Percentiles rank a stretch among this genome's conserved stretches.
Evolutionary conservation across 257 asterid species (phyloP).

Genomic region (Solanum bukasovii): DNA sequence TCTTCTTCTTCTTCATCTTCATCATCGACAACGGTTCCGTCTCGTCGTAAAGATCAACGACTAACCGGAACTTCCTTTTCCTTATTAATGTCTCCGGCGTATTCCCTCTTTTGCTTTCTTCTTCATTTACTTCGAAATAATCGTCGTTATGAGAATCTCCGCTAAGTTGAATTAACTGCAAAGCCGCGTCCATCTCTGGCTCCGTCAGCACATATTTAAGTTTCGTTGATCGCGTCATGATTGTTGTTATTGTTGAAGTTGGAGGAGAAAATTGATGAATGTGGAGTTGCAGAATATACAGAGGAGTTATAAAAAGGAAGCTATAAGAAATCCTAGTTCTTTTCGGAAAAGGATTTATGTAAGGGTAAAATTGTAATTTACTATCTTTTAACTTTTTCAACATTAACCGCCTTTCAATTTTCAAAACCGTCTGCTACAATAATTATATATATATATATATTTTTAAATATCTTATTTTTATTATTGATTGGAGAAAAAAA

Average conservation of each 20-base stretch:
- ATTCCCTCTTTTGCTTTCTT: neutral
- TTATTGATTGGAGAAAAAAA: neutral
- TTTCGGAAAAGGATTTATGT: neutral
- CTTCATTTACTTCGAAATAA: neutral
- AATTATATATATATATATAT: no score
- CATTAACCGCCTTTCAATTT: neutral
- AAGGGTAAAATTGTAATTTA: neutral
- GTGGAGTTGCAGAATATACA: neutral
- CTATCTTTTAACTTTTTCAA: neutral
- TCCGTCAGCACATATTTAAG: neutral
- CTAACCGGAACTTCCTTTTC: neutral
- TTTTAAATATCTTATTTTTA: no score
- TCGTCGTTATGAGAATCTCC: neutral
- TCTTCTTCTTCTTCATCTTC: neutral
- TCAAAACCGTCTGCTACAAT: neutral
- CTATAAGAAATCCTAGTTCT: neutral
- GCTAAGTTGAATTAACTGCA: constrained; percentile 27
- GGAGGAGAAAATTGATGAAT: neutral
- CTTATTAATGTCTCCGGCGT: neutral
- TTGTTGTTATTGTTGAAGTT: neutral
- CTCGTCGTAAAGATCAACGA: neutral
- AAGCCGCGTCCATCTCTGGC: constrained; percentile 21
- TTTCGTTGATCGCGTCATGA: neutral
- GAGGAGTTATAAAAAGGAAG: neutral
- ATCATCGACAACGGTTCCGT: neutral